Conservation (phyloP, 2,329 filamentous ascomycete species). For the Plectosphaerella cucumerina region DNA sequence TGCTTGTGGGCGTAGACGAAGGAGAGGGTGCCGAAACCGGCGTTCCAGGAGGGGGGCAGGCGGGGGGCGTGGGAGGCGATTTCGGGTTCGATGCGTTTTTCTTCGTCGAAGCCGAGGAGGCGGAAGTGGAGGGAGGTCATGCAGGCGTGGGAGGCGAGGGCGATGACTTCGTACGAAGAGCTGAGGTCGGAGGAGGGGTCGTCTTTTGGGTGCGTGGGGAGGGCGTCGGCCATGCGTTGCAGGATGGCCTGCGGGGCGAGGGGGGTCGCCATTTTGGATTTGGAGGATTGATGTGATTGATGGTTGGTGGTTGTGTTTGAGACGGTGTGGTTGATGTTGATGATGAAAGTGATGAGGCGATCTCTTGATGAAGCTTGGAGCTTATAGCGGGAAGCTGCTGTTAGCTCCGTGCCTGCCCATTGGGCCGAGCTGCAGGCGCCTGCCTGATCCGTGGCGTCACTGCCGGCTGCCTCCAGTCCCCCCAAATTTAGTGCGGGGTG, state of each 20-base stretch:
- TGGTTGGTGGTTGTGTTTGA: background rate
- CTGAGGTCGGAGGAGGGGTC: conserved; percentile 61
- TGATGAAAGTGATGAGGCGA: background rate
- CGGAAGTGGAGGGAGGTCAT: conserved; percentile 78
- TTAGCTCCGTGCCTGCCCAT: background rate
- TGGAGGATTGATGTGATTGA: background rate
- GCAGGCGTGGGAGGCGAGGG: conserved; percentile 78
- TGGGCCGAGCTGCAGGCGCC: conserved; percentile 1
- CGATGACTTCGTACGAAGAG: conserved; percentile 75
- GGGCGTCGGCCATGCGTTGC: conserved; percentile 53
- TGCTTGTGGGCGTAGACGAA: conserved; percentile 87
- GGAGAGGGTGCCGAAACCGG: conserved; percentile 62
- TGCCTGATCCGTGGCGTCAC: conserved; percentile 8
- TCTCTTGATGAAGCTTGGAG: background rate
- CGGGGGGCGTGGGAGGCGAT: conserved; percentile 55
- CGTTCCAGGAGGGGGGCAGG: conserved; percentile 78
- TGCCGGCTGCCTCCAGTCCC: conserved; percentile 7
- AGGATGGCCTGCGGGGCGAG: conserved; percentile 43
- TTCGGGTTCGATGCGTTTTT: conserved; percentile 62
- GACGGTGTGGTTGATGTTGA: background rate
- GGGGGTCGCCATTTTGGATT: conserved; percentile 23
- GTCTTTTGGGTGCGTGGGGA: conserved; percentile 48
- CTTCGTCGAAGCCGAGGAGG: conserved; percentile 79
- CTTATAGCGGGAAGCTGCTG: background rate
- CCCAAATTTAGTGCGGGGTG: background rate